Base-by-base conservation (phyloP, 169 alveolate genomes). In the Amoebophrya sp. region DNA sequence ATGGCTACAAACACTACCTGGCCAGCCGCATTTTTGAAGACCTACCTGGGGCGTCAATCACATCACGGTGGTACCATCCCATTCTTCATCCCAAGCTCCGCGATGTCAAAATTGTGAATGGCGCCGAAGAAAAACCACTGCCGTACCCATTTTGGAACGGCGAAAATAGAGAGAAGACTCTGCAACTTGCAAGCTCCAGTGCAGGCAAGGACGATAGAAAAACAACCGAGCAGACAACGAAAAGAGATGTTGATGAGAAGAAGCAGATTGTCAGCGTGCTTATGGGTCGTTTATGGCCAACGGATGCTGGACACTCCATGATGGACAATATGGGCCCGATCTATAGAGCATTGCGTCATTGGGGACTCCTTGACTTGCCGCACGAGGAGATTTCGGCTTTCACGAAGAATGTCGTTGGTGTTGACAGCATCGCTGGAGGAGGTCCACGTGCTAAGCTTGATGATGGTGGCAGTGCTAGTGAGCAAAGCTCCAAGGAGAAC, bases 251-350 rank as follows among this genome's bases (percentile, higher is more conserved):
- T 23, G 83, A 65, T 29, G 83, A 65, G 33, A 26, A 65, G 1
- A 26, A 6, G n/a, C 38, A 65, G 0, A 36, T 36, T 12, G 83
- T 65, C 2, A 29, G n/a, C 38, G 12, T 65, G 83, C 18, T 65
- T 36, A 65, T 65, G 83, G 83, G 83, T 0, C 83, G 83, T 1
- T 36, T 65, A 36, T 65, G 83, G 83, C 83, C 83, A 6, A 65
- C 83, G 39, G 83, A 65, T 26, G 83, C 83, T 6, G 83, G 83
- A 12, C 83, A 65, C 83, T 26, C 83, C 33, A 65, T 65, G 83
- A 65, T 65, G 83, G 83, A 65, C 33, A 65, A 65, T 26, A 65
- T 65, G 83, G 26, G 83, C 2, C 83, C 83, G 33, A 6, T 65
- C 2, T 65, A 6, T 36, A 29, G 83, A 36, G 83, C 83, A 1